Percentiles rank a stretch among this genome's conserved stretches.
These are phyloP conservation scores for Barnettozyma pratensis DNA, from an alignment of 805 yeast species.

Conservation along the genomic window DNA sequence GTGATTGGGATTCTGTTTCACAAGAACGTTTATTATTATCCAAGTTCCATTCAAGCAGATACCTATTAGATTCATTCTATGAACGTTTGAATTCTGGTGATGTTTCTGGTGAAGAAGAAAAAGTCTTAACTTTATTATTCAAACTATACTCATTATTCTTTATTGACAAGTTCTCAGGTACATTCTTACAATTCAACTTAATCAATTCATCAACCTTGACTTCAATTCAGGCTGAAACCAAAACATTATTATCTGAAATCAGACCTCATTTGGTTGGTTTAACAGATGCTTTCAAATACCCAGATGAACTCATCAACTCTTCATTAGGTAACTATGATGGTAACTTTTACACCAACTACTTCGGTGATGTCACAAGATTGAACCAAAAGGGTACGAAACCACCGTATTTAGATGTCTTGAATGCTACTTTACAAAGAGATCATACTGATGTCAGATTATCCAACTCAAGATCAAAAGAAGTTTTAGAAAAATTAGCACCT, in stretches of 20 bases:
- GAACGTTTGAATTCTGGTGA: slow-evolving; percentile 22
- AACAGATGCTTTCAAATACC: slow-evolving; percentile 79
- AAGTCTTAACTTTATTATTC: slow-evolving; percentile 49
- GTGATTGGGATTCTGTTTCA: slow-evolving; percentile 32
- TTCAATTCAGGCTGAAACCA: slow-evolving; percentile 37
- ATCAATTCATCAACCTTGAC: slow-evolving; percentile 46
- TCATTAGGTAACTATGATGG: slow-evolving; percentile 81
- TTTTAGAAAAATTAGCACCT: slow-evolving; percentile 25
- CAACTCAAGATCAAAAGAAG: slow-evolving; percentile 26
- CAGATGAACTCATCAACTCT: slow-evolving; percentile 77
- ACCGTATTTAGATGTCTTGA: slow-evolving; percentile 41
- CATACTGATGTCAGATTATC: slow-evolving; percentile 33
- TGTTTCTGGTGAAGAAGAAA: slow-evolving; percentile 32
- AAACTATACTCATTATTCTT: slow-evolving; percentile 59
- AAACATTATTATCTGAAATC: slow-evolving; percentile 41
- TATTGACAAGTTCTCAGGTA: slow-evolving; percentile 66
- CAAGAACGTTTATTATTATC: slow-evolving; percentile 34
- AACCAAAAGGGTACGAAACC: slow-evolving; percentile 45
- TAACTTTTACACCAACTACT: slow-evolving; percentile 76
- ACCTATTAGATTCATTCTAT: slow-evolving; percentile 29
- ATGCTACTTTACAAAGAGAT: slow-evolving; percentile 34
- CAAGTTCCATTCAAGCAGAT: slow-evolving; percentile 36
- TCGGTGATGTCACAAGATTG: slow-evolving; percentile 48
- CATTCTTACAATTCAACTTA: slow-evolving; percentile 61
- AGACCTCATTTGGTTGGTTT: slow-evolving; percentile 70